Base-by-base conservation (phyloP, 73 alveolate genomes). In the Urostyla sp. region DNA sequence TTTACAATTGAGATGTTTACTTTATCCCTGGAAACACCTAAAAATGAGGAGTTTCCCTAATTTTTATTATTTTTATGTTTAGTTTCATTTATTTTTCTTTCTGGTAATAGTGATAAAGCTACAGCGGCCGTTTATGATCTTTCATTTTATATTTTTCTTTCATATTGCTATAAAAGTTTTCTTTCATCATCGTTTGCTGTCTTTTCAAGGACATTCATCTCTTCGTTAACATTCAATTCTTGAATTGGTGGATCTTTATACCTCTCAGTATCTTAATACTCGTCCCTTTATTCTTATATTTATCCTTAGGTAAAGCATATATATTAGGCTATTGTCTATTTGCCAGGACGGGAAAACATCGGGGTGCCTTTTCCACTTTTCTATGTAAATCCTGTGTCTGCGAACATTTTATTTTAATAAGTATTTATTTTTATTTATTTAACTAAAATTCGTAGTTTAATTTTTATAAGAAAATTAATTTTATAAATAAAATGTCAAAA, bases 271-370 rank as follows among this genome's bases (percentile, higher is more conserved):
- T 32, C 32, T 20, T 34, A 3, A 59, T 50, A 8, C 13, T 8
- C 63, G 36, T 50, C 32, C 32, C 7, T 10, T 21, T 55, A 48
- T 13, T 55, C 40, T 26, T 8, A 23, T 48, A 23, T 4, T 7
- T 55, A 55, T 55, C 24, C 72, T 55, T 8, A 18, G 24, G 49
- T 63, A 56, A 74, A 74, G 18, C 63, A 55, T 31, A 74, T 34
- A 44, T 74, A 55, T 31, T 74, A 30, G 31, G 40, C 50, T 5
- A 61, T 74, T 2, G 86, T 74, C 63, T 32, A 74, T 27, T 74
- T 74, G n/a, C 86, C 86, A 6, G 86, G 86, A 20, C 86, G 50
- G 18, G 75, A 51, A 38, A 74, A 74, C 86, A 74, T 74, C 5
- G 86, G 54, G 0, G 86, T 74, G 3, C 86, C 86, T 51, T 26